Base-by-base conservation (phyloP, 257 asterid species). In the Cruciata laevipes region DNA sequence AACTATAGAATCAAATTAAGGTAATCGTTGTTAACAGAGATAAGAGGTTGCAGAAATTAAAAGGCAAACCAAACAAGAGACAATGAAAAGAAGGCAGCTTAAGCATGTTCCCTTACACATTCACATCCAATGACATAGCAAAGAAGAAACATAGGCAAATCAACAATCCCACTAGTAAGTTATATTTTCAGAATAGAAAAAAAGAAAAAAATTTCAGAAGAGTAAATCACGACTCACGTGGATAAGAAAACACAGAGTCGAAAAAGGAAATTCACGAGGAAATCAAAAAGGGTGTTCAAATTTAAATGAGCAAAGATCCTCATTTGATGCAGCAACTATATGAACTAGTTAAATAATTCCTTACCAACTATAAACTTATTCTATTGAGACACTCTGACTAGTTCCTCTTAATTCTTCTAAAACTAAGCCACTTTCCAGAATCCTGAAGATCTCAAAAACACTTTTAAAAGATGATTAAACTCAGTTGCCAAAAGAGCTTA, bases 1-100 rank as follows among this genome's bases (percentile, higher is more conserved):
- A 84, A 58, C 98, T 91, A 89, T 53, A 75, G 69, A 52, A 71
- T n/a, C 44, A 23, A 38, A 65, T 53, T 38, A n/a, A 18, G 14
- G 0, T n/a, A 8, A 7, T 24, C 33, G 20, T 55, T 55, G 56
- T 10, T 56, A 23, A 8, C 70, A 38, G 13, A 37, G 23, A 52
- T 9, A 56, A 63, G 20, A 47, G 32, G 18, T 17, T 32, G n/a
- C 69, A 71, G 10, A 69, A 0, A 25, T 18, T 20, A 5, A 47
- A 24, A 27, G 18, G 33, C 14, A 44, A 27, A 47, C 6, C 42
- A 55, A 6, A 14, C 25, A 21, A 56, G 21, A 51, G 17, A 23
- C 0, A 37, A n/a, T 3, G 33, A 16, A 13, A 37, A 2, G 37
- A 47, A 47, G 20, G 53, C 53, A 47, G 20, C 53, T n/a, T n/a